Percentiles rank a stretch among this genome's conserved stretches.
Conservation (phyloP, 257 asterid species). For the Gynochthodes officinalis region DNA sequence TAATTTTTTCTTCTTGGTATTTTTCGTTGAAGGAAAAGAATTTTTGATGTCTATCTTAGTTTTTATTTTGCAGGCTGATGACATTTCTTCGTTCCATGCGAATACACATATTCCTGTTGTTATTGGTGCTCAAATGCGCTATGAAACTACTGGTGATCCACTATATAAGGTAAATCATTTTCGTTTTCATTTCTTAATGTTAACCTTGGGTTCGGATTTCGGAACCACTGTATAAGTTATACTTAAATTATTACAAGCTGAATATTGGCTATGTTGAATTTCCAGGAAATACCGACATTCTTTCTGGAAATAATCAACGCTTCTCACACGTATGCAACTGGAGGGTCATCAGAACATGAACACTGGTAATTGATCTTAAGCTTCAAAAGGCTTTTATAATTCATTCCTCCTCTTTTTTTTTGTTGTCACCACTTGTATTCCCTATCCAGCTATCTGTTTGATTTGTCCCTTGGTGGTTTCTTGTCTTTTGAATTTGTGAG, state of each 20-base stretch:
- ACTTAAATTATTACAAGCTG: no score
- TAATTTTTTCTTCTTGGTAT: no score
- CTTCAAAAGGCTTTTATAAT: background rate
- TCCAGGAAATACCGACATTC: constrained; percentile 67
- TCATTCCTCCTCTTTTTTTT: background rate
- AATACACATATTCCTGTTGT: constrained; percentile 90
- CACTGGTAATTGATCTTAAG: constrained; percentile 48
- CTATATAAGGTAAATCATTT: background rate
- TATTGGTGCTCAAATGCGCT: no score
- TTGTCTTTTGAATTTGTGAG: background rate
- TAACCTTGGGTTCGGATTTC: no score
- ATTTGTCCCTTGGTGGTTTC: no score
- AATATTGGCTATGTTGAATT: no score
- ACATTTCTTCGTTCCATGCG: constrained; percentile 62
- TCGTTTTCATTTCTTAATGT: no score
- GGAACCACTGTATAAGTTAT: no score
- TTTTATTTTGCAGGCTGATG: constrained; percentile 28
- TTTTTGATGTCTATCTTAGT: background rate
- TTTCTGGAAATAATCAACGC: constrained; percentile 72
- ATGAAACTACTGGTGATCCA: no score
- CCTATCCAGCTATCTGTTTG: no score
- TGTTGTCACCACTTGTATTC: background rate
- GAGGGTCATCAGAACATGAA: constrained; percentile 76
- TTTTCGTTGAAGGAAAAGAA: no score
- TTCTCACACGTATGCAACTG: no score